phyloP scores from a whole-genome alignment of 352 stramenopile species.

The Phytophthora constricta region DNA sequence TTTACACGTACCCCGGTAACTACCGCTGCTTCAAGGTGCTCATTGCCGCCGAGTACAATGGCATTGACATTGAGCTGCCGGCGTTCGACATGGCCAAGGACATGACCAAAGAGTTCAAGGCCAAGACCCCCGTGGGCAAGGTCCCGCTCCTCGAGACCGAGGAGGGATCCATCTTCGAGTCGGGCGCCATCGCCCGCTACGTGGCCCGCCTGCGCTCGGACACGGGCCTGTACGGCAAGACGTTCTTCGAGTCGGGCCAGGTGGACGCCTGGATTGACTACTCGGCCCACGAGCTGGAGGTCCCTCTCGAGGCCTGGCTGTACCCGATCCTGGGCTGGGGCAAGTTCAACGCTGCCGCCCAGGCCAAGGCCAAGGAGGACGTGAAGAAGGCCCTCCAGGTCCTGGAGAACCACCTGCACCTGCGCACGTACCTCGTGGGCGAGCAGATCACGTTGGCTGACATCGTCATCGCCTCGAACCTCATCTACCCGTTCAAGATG shows the following conservation, averaged over 20 bases:
- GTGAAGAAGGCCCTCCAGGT: slow-evolving; percentile 85
- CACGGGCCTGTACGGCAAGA: slow-evolving; percentile 87
- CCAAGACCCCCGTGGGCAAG: slow-evolving; percentile 91
- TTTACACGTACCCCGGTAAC: slow-evolving; percentile 90
- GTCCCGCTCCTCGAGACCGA: slow-evolving; percentile 89
- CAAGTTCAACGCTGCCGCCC: slow-evolving; percentile 76
- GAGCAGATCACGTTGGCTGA: slow-evolving; percentile 94
- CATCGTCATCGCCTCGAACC: slow-evolving; percentile 86
- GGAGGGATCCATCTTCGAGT: slow-evolving; percentile 87
- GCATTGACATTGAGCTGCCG: slow-evolving; percentile 83
- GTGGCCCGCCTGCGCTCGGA: slow-evolving; percentile 89
- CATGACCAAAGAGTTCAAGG: slow-evolving; percentile 76
- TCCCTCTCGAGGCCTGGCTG: slow-evolving; percentile 87
- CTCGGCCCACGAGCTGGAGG: slow-evolving; percentile 90
- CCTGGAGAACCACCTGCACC: slow-evolving; percentile 89
- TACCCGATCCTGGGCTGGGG: slow-evolving; percentile 90
- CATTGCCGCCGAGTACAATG: slow-evolving; percentile 95
- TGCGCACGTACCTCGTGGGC: slow-evolving; percentile 93
- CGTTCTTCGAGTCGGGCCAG: slow-evolving; percentile 92
- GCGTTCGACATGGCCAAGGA: slow-evolving; percentile 71
- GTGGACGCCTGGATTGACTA: slow-evolving; percentile 96
- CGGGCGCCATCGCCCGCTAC: slow-evolving; percentile 93
- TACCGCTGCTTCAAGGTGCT: slow-evolving; percentile 95
- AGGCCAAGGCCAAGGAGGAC: slow-evolving; percentile 91
- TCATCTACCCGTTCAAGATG: slow-evolving; percentile 96